These are phyloP conservation scores for Tetraselmis striata DNA, from an alignment of 139 green algal genomes.

Conservation along the genomic window DNA sequence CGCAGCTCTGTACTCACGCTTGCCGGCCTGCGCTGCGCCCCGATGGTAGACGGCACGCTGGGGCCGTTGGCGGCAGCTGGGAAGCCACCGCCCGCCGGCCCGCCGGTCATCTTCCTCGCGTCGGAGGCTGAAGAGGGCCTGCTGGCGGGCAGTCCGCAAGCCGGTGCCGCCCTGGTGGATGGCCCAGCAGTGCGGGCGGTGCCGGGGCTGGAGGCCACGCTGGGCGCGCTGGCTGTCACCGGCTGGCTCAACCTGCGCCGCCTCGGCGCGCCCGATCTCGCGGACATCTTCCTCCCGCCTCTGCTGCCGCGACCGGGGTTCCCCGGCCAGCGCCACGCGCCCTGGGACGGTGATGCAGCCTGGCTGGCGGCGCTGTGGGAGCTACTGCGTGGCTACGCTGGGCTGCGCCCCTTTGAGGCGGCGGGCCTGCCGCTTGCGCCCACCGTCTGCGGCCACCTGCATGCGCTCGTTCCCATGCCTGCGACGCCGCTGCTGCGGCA, in stretches of 20 bases:
- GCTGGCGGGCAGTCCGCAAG: not conserved
- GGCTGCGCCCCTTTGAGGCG: not conserved
- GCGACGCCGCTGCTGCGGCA: not conserved
- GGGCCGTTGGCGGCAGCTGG: too few relatives aligned
- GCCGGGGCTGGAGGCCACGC: slow-evolving; percentile 10
- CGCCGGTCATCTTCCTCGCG: not conserved
- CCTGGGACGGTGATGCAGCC: too few relatives aligned
- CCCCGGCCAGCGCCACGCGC: too few relatives aligned
- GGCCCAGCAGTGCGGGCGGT: slow-evolving; percentile 7
- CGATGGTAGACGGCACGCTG: not conserved
- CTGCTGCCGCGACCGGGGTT: slow-evolving; percentile 29
- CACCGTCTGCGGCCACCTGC: not conserved
- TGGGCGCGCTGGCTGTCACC: slow-evolving; percentile 18
- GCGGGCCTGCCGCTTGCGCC: not conserved
- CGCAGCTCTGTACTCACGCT: slow-evolving; percentile 19
- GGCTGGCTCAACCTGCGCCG: slow-evolving; percentile 20
- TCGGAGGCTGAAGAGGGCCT: not conserved
- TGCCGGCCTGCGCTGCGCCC: not conserved
- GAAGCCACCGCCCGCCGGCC: too few relatives aligned
- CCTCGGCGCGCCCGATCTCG: slow-evolving; percentile 19
- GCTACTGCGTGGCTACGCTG: not conserved
- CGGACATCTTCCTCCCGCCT: slow-evolving; percentile 17
- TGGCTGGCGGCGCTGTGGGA: not conserved
- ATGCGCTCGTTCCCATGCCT: not conserved
- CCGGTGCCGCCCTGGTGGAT: not conserved